Evolutionary conservation across 1,139 yeast species (phyloP).

Genomic region (Yamadazyma mexicana): DNA sequence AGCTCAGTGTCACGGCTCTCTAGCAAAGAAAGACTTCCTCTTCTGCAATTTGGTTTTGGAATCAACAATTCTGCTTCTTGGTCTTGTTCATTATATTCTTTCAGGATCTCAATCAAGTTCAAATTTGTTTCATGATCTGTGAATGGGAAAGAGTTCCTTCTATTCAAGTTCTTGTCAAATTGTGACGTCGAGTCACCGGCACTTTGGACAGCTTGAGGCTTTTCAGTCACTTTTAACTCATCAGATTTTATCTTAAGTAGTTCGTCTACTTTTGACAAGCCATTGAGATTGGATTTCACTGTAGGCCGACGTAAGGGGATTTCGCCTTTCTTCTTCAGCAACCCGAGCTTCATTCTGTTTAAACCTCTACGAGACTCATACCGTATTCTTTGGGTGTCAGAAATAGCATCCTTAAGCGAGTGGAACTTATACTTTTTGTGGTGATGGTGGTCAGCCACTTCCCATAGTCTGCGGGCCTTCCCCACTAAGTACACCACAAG

Average conservation of each 20-base stretch:
- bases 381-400: conserved; percentile 22
- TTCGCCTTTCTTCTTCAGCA: conserved; percentile 16
- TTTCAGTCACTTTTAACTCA: neutral
- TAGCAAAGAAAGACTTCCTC: conserved; percentile 10
- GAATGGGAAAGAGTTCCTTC: conserved; percentile 50
- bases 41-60: no score
- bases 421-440: conserved; percentile 27
- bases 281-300: conserved; percentile 12
- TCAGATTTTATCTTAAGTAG: conserved; percentile 19
- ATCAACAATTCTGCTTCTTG: no score
- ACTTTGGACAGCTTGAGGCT: no score
- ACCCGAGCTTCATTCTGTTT: conserved; percentile 37
- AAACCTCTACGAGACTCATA: conserved; percentile 34
- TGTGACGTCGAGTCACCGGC: no score
- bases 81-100: conserved; percentile 11
- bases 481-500: conserved; percentile 38
- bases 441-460: conserved; percentile 3
- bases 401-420: conserved; percentile 39
- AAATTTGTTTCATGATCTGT: conserved; percentile 27
- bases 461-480: conserved; percentile 35
- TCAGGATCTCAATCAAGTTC: conserved; percentile 20
- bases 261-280: conserved; percentile 20
- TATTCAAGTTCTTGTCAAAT: conserved; percentile 24
- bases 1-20: conserved; percentile 3
- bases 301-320: conserved; percentile 1